Evolutionary conservation across 129 eudicot genomes (phyloP).

Genomic region (Flaveria robusta): DNA sequence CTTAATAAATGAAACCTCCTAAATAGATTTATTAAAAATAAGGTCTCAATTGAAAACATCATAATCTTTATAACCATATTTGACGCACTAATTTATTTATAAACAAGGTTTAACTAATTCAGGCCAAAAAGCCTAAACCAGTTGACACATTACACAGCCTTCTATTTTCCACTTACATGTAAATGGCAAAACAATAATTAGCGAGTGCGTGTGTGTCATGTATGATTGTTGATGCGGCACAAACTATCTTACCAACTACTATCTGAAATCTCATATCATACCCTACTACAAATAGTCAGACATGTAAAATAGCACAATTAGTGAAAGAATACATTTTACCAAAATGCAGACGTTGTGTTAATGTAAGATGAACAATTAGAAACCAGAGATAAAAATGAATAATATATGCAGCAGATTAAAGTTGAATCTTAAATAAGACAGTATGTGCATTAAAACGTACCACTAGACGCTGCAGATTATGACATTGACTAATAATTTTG

Average conservation of each 20-base stretch:
- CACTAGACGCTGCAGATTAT: slow-evolving; percentile 84
- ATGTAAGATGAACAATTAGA: slow-evolving; percentile 12
- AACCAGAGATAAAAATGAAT: not conserved
- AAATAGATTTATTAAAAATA: not conserved
- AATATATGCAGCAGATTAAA: not conserved
- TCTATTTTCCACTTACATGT: not conserved
- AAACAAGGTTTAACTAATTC: not conserved
- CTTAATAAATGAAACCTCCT: not conserved
- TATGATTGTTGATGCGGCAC: not conserved
- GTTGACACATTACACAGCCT: not conserved
- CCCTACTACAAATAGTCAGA: slow-evolving; percentile 6
- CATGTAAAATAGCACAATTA: not conserved
- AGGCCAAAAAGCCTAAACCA: not conserved
- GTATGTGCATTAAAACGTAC: slow-evolving; percentile 44
- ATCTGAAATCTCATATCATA: slow-evolving; percentile 7
- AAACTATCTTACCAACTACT: not conserved
- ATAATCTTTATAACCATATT: not conserved
- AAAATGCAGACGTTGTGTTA: slow-evolving; percentile 3
- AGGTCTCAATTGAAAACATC: not conserved
- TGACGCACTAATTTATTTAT: not conserved
- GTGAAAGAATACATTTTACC: slow-evolving; percentile 1
- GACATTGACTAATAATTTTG: slow-evolving; percentile 75
- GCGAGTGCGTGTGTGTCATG: not conserved
- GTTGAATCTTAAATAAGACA: not conserved
- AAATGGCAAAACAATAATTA: too few species aligned